These are phyloP conservation scores for Tephrocybe sp. DNA, from an alignment of 768 basidiomycete species.

Conservation along the genomic window DNA sequence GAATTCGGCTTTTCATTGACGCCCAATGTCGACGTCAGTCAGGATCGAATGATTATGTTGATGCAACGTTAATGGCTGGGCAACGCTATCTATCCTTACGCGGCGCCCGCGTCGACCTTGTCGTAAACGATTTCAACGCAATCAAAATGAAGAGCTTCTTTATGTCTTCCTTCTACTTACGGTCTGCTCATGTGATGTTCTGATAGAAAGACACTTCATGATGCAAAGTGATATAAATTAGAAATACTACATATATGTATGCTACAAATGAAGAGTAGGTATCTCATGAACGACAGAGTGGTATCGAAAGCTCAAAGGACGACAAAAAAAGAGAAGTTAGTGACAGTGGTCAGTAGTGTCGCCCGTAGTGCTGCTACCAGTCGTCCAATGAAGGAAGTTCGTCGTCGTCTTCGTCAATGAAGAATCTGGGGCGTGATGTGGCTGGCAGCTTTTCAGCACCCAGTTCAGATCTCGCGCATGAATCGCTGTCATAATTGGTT, in stretches of 20 bases:
- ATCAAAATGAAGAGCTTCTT: background rate
- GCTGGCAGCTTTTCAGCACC: slow-evolving; percentile 7
- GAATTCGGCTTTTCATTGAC: too few species aligned
- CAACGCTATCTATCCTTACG: too few species aligned
- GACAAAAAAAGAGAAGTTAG: slow-evolving; percentile 7
- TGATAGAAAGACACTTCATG: background rate
- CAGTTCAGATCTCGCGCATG: slow-evolving; percentile 4
- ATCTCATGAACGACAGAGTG: background rate
- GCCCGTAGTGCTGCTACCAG: slow-evolving; percentile 31
- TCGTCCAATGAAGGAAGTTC: slow-evolving; percentile 41
- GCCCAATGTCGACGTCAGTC: too few species aligned
- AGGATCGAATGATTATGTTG: too few species aligned
- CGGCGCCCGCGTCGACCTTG: too few species aligned
- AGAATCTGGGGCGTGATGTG: slow-evolving; percentile 21
- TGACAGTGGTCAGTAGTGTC: background rate
- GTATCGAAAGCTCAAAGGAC: slow-evolving; percentile 2
- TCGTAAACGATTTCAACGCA: too few species aligned
- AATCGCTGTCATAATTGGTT: slow-evolving; percentile 3
- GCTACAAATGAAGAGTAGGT: background rate
- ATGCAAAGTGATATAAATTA: background rate
- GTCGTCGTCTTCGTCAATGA: slow-evolving; percentile 36
- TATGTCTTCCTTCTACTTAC: background rate
- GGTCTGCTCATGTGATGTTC: background rate
- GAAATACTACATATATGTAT: background rate
- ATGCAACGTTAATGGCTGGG: too few species aligned